These are phyloP conservation scores for Solanum corneliomulleri DNA, from an alignment of 257 asterid species.

Conservation along the genomic window DNA sequence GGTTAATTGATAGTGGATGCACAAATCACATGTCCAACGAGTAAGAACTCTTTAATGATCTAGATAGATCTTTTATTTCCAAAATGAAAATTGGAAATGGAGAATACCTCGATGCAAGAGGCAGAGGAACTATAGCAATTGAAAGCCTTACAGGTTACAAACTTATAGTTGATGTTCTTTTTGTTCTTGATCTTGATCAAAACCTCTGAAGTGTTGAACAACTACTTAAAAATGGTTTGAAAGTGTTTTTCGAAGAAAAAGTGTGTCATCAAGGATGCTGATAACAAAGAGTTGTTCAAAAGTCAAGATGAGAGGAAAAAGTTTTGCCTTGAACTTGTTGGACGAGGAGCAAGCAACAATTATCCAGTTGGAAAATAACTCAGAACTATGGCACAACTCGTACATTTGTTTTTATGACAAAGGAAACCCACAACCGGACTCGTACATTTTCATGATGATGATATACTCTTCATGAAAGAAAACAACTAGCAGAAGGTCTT, in stretches of 20 bases:
- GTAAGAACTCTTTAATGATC: neutral
- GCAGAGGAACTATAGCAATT: neutral
- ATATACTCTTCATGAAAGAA: neutral
- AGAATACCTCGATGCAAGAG: neutral
- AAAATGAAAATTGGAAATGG: neutral
- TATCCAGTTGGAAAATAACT: neutral
- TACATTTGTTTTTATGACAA: too few relatives aligned
- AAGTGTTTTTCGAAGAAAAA: neutral
- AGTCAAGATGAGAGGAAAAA: neutral
- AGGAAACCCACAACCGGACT: neutral
- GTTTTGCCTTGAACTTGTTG: neutral
- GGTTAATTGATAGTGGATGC: neutral
- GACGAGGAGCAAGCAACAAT: neutral
- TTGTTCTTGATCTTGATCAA: neutral
- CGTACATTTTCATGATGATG: neutral
- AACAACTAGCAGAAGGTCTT: neutral
- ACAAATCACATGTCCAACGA: neutral
- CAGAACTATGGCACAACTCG: neutral
- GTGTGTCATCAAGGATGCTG: neutral
- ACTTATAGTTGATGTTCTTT: neutral
- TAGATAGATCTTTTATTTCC: neutral
- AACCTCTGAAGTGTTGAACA: neutral
- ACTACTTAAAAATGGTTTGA: neutral
- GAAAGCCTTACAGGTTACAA: neutral
- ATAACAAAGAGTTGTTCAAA: neutral